Evolutionary conservation across 768 basidiomycete species (phyloP).

Genomic region (Fibroporia radiculosa): DNA sequence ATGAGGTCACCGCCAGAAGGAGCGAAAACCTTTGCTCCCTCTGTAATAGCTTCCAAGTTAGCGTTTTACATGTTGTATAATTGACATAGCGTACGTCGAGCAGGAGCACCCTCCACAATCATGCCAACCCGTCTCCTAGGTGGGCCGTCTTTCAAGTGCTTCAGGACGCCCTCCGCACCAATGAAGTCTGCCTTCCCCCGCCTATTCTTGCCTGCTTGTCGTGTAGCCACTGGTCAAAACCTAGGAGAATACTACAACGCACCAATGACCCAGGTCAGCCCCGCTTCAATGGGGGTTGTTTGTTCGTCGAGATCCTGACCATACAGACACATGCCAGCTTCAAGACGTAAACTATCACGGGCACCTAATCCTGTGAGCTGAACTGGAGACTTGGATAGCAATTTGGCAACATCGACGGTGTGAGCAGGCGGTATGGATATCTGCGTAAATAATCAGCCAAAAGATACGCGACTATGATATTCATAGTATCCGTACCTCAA

Average conservation of each 20-base stretch:
- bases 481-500: too few species aligned
- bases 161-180: conserved; percentile 64
- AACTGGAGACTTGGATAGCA: conserved; percentile 58
- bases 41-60: conserved; percentile 32
- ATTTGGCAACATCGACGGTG: conserved; percentile 59
- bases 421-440: conserved; percentile 83
- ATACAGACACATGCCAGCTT: conserved; percentile 96
- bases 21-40: conserved; percentile 70
- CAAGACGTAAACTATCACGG: conserved; percentile 87
- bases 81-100: conserved; percentile 49
- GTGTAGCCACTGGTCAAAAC: not conserved
- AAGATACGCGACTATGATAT: too few species aligned
- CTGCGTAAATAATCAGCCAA: conserved; percentile 27
- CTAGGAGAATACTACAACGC: conserved; percentile 14
- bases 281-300: conserved; percentile 85
- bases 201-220: conserved; percentile 69
- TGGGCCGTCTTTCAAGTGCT: conserved; percentile 76
- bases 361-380: conserved; percentile 88
- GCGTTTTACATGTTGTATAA: not conserved
- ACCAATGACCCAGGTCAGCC: conserved; percentile 91
- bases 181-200: conserved; percentile 67
- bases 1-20: conserved; percentile 48
- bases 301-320: conserved; percentile 89
- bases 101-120: conserved; percentile 77
- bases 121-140: conserved; percentile 74